These are phyloP conservation scores for Nothophaeocryptopus gaeumannii DNA, from an alignment of 2,329 filamentous ascomycete genomes.

Conservation along the genomic window DNA sequence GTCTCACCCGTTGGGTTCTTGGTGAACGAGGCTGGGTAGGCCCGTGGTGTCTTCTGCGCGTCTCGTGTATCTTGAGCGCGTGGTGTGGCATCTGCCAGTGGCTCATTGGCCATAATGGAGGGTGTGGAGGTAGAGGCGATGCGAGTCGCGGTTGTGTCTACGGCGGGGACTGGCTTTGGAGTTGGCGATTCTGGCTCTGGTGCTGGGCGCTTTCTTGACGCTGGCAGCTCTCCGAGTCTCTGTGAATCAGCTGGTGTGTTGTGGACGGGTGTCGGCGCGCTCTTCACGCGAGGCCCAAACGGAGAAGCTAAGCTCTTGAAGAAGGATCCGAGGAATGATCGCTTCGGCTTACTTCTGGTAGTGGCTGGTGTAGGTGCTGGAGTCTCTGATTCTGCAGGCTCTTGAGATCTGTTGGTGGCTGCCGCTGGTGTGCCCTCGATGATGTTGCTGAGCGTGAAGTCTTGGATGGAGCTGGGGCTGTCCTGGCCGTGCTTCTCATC, in stretches of 20 bases:
- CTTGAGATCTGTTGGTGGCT: background rate
- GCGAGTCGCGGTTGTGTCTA: background rate
- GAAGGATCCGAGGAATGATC: conserved; percentile 17
- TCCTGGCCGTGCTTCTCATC: conserved; percentile 6
- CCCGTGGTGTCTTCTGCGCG: conserved; percentile 3
- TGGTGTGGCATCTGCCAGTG: conserved; percentile 7
- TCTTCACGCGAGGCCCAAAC: conserved; percentile 11
- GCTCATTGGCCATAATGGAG: conserved; percentile 1
- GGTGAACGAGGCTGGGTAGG: conserved; percentile 1
- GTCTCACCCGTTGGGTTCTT: conserved; percentile 7
- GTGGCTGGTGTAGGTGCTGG: conserved; percentile 1
- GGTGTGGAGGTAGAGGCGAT: conserved; percentile 1
- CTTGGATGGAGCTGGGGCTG: conserved; percentile 4
- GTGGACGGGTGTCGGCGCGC: conserved; percentile 4
- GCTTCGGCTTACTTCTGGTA: conserved; percentile 1
- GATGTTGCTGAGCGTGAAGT: conserved; percentile 9
- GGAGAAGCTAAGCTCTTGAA: conserved; percentile 17
- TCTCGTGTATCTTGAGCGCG: conserved; percentile 2
- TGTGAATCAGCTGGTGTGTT: conserved; percentile 8
- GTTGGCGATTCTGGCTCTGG: conserved; percentile 17
- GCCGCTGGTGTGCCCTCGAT: conserved; percentile 13
- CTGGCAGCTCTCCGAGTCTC: conserved; percentile 18
- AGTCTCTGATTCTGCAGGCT: background rate
- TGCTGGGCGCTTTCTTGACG: conserved; percentile 26
- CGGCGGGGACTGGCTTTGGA: conserved; percentile 5